phyloP scores from a whole-genome alignment of 1,284 basidiomycete genomes.

The Microbotryum silenes-acaulis region DNA sequence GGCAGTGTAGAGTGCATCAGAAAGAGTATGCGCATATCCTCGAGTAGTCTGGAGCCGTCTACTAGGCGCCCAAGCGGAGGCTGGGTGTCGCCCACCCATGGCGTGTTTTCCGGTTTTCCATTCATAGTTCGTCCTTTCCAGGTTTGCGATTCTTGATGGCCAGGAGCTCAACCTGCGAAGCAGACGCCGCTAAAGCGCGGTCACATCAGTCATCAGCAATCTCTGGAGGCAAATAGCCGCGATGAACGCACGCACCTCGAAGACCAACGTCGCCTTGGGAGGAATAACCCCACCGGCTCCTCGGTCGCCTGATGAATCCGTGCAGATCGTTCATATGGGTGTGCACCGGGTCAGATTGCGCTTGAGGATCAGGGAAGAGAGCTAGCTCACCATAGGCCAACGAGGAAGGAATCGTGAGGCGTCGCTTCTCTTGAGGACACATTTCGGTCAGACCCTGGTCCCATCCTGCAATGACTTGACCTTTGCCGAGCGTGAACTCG shows the following conservation, averaged over 20 bases:
- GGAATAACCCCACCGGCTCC: constrained; percentile 75
- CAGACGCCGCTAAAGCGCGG: neutral
- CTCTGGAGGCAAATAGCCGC: neutral
- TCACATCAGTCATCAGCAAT: neutral
- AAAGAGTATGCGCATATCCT: no score
- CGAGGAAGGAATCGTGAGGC: constrained; percentile 48
- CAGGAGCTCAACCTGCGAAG: constrained; percentile 54
- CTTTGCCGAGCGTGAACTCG: constrained; percentile 46
- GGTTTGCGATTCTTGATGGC: constrained; percentile 46
- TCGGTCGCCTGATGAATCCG: constrained; percentile 41
- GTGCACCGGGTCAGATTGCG: no score
- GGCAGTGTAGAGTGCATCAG: no score
- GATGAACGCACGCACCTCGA: constrained; percentile 51
- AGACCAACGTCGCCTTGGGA: constrained; percentile 71
- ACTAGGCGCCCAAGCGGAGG: no score
- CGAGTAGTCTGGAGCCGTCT: no score
- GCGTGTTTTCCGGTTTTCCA: neutral
- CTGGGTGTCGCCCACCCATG: no score
- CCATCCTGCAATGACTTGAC: constrained; percentile 50
- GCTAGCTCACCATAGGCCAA: constrained; percentile 59
- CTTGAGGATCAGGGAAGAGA: constrained; percentile 46
- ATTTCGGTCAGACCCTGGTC: constrained; percentile 46
- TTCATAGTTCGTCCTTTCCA: constrained; percentile 27
- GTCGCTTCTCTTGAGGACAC: constrained; percentile 78
- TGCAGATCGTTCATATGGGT: no score